Percentiles rank a stretch among this genome's conserved stretches.
Evolutionary conservation across 768 basidiomycete species (phyloP).

Genomic region (Boletus rex-veris): DNA sequence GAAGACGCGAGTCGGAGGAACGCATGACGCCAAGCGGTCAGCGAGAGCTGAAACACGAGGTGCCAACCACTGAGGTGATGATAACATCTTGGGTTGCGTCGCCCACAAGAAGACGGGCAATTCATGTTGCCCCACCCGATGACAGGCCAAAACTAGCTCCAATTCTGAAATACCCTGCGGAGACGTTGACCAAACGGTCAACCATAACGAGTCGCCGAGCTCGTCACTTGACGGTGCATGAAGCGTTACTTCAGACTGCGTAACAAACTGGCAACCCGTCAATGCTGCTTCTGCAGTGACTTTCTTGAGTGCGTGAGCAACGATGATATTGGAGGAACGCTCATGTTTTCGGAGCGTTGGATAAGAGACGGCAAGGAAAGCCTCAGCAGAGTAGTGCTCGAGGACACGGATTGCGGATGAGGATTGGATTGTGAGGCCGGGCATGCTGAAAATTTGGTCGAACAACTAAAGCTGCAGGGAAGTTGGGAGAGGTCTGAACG

Average conservation of each 20-base stretch:
- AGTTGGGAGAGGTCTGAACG: background rate
- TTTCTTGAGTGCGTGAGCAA: constrained; percentile 48
- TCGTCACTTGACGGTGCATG: constrained; percentile 23
- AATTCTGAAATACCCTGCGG: constrained; percentile 32
- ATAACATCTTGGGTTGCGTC: constrained; percentile 25
- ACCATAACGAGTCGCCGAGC: constrained; percentile 40
- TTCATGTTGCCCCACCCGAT: constrained; percentile 40
- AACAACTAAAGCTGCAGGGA: background rate
- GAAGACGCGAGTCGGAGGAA: constrained; percentile 45
- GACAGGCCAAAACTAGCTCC: constrained; percentile 47
- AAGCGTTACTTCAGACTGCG: constrained; percentile 32
- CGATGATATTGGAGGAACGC: constrained; percentile 49
- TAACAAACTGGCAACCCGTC: constrained; percentile 36
- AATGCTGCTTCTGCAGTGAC: constrained; percentile 37
- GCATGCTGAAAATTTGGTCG: constrained; percentile 16
- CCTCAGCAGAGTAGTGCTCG: constrained; percentile 38
- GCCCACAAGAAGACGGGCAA: constrained; percentile 55
- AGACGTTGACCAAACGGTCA: constrained; percentile 45
- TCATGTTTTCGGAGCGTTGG: constrained; percentile 44
- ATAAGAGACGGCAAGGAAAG: constrained; percentile 41
- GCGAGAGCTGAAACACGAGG: constrained; percentile 37
- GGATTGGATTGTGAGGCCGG: constrained; percentile 29
- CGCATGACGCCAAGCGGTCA: constrained; percentile 35
- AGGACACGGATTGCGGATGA: constrained; percentile 27
- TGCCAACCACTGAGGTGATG: constrained; percentile 28